A percentile compares a stretch with the other conserved stretches of the same genome.
phyloP scores from a whole-genome alignment of 352 stramenopile species.

The Pythium graminicola region DNA sequence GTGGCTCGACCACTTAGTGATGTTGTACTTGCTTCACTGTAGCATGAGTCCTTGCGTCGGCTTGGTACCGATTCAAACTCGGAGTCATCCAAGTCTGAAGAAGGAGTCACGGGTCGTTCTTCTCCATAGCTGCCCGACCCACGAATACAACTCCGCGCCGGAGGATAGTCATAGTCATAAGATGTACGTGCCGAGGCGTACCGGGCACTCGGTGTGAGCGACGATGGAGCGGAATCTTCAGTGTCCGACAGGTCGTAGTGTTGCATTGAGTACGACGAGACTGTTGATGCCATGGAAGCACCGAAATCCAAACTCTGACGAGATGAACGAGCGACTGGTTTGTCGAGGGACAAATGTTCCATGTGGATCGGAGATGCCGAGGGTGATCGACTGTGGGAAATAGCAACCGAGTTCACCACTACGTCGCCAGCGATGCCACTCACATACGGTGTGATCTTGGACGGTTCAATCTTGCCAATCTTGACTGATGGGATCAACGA shows the following conservation, averaged over 20 bases:
- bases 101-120: neutral
- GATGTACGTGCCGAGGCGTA: conserved; percentile 11
- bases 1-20: conserved; percentile 8
- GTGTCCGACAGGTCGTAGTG: conserved; percentile 56
- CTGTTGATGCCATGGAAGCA: conserved; percentile 62
- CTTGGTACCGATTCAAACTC: conserved; percentile 1
- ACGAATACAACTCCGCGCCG: neutral
- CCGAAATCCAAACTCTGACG: conserved; percentile 41
- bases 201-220: conserved; percentile 10
- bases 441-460: conserved; percentile 8
- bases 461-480: conserved; percentile 19
- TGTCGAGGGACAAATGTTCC: conserved; percentile 18
- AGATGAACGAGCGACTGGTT: conserved; percentile 1
- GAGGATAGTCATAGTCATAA: conserved; percentile 19
- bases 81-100: conserved; percentile 12
- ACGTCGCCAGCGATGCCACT: neutral
- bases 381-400: neutral
- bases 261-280: conserved; percentile 32
- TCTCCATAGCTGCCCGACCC: conserved; percentile 3
- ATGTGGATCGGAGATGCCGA: conserved; percentile 10
- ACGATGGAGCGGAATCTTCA: conserved; percentile 24
- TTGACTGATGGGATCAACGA: conserved; percentile 19
- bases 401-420: conserved; percentile 12
- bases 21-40: conserved; percentile 18
- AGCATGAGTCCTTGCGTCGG: conserved; percentile 20